These are phyloP conservation scores for Austroboletus novae-zelandiae DNA, from an alignment of 1,284 basidiomycete genomes.

Conservation along the genomic window DNA sequence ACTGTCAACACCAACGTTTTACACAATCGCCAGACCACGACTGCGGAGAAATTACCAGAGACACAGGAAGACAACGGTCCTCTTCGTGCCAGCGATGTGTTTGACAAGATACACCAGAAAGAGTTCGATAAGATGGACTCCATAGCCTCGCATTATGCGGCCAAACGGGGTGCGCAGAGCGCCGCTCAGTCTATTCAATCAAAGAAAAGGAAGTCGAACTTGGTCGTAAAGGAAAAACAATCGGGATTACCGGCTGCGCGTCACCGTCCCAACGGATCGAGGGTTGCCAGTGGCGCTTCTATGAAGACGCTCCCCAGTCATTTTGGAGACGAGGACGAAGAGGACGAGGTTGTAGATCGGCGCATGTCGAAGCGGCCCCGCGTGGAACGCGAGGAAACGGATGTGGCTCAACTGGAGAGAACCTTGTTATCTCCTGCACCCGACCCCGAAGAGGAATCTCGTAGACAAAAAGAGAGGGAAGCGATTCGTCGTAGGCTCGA, in stretches of 20 bases:
- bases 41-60: slow-evolving; percentile 8
- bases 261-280: slow-evolving; percentile 26
- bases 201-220: slow-evolving; percentile 44
- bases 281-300: slow-evolving; percentile 40
- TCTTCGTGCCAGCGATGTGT: slow-evolving; percentile 40
- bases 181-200: slow-evolving; percentile 20
- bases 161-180: slow-evolving; percentile 37
- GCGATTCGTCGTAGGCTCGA: slow-evolving; percentile 62
- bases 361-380: slow-evolving; percentile 43
- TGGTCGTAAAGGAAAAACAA: slow-evolving; percentile 42
- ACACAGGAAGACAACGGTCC: slow-evolving; percentile 23
- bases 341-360: slow-evolving; percentile 32
- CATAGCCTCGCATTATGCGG: slow-evolving; percentile 60
- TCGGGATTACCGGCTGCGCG: slow-evolving; percentile 30
- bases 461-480: slow-evolving; percentile 50
- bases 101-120: slow-evolving; percentile 59
- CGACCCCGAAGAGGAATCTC: slow-evolving; percentile 34
- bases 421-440: neutral
- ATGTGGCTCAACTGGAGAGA: slow-evolving; percentile 10
- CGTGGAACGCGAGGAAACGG: slow-evolving; percentile 31
- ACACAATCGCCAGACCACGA: slow-evolving; percentile 24
- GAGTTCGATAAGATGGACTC: slow-evolving; percentile 76
- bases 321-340: slow-evolving; percentile 50
- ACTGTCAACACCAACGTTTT: slow-evolving; percentile 44
- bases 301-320: slow-evolving; percentile 52